These are phyloP conservation scores for Serendipita sp. DNA, from an alignment of 768 basidiomycete genomes.

Conservation along the genomic window DNA sequence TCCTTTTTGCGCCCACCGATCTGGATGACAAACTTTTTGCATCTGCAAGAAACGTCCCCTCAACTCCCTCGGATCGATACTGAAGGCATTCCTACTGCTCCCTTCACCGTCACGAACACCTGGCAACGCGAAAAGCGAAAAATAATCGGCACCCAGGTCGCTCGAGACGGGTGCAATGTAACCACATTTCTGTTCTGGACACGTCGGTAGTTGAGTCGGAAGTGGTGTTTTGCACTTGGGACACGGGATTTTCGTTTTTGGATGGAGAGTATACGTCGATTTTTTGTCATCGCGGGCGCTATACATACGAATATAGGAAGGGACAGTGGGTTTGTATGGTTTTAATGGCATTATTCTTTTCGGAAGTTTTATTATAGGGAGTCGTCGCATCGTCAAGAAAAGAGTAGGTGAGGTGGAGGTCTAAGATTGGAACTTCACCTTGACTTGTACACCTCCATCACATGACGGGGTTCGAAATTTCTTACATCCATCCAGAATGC, in stretches of 20 bases:
- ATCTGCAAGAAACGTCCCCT: constrained; percentile 51
- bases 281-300: too few relatives aligned
- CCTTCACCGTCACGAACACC: constrained; percentile 15
- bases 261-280: too few relatives aligned
- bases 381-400: background rate
- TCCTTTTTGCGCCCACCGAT: constrained; percentile 59
- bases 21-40: constrained; percentile 72
- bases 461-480: too few relatives aligned
- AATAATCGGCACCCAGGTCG: constrained; percentile 31
- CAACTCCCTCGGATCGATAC: constrained; percentile 42
- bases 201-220: constrained; percentile 55
- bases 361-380: constrained; percentile 23
- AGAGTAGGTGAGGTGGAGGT: background rate
- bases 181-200: constrained; percentile 41
- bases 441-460: too few relatives aligned
- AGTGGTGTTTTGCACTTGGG: constrained; percentile 46
- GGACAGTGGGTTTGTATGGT: too few relatives aligned
- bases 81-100: constrained; percentile 39
- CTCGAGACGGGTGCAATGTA: constrained; percentile 43
- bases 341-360: too few relatives aligned
- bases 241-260: constrained; percentile 22
- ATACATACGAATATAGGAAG: too few relatives aligned
- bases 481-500: too few relatives aligned
- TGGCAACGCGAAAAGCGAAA: constrained; percentile 52
- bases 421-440: too few relatives aligned